Conservation (phyloP, 2,329 filamentous ascomycete species). For the Pyrenophora seminiperda region DNA sequence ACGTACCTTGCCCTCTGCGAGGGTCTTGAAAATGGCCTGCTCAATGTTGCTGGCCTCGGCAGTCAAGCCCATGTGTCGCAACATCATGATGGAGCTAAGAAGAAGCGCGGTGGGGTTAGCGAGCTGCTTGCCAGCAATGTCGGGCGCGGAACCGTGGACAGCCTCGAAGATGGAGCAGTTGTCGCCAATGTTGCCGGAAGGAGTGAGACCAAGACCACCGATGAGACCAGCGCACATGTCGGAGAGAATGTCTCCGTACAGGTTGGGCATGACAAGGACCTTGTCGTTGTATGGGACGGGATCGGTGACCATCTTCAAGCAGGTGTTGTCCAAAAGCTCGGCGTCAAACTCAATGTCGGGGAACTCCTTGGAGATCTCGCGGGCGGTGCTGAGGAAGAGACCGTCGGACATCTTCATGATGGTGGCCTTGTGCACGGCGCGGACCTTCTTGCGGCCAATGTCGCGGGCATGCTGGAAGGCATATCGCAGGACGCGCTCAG, state of each 20-base stretch:
- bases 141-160: constrained; percentile 94
- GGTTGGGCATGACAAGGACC: constrained; percentile 95
- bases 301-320: constrained; percentile 98
- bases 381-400: constrained; percentile 89
- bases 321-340: constrained; percentile 98
- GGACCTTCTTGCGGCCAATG: constrained; percentile 94
- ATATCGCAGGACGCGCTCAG: constrained; percentile 92
- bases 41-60: constrained; percentile 87
- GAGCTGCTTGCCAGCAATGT: constrained; percentile 93
- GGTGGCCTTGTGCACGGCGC: constrained; percentile 98
- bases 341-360: constrained; percentile 95
- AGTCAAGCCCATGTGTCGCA: constrained; percentile 94
- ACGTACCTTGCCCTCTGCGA: constrained; percentile 88
- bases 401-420: constrained; percentile 99
- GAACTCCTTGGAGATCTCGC: constrained; percentile 91
- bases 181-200: constrained; percentile 97
- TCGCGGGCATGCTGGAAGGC: constrained; percentile 97
- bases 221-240: constrained; percentile 99
- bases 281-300: constrained; percentile 98
- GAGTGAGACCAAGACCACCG: constrained; percentile 93
- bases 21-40: constrained; percentile 90
- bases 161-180: constrained; percentile 99
- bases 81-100: constrained; percentile 98
- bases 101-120: constrained; percentile 97
- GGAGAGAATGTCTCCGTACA: constrained; percentile 99